Conservation (phyloP, 2,329 filamentous ascomycete genomes). For the Domatiomyces globalis region DNA sequence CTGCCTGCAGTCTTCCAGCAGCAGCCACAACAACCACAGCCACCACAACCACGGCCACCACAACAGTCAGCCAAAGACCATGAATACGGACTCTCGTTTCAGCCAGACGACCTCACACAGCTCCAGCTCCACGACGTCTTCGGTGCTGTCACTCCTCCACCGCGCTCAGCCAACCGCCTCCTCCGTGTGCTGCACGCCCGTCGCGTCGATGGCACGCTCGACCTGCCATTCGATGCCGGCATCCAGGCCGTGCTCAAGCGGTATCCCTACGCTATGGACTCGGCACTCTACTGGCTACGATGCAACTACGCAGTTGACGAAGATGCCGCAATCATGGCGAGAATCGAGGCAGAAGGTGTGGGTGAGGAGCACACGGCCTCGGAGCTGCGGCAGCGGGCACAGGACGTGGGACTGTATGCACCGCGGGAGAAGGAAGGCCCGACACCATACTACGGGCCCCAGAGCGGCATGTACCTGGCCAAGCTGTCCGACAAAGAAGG, state of each 20-base stretch:
- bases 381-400: slow-evolving; percentile 21
- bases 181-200: slow-evolving; percentile 30
- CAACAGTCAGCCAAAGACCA: not conserved
- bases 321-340: slow-evolving; percentile 34
- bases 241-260: slow-evolving; percentile 20
- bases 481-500: slow-evolving; percentile 26
- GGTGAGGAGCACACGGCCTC: slow-evolving; percentile 14
- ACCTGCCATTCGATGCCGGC: slow-evolving; percentile 29
- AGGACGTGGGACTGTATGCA: slow-evolving; percentile 29
- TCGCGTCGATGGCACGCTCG: slow-evolving; percentile 31
- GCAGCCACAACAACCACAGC: not conserved
- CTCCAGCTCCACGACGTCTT: slow-evolving; percentile 11
- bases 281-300: slow-evolving; percentile 29
- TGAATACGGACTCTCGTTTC: slow-evolving; percentile 15
- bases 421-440: slow-evolving; percentile 17
- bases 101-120: slow-evolving; percentile 6
- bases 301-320: slow-evolving; percentile 31
- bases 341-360: slow-evolving; percentile 23
- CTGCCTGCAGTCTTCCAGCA: not conserved
- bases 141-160: slow-evolving; percentile 6
- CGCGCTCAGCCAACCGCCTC: slow-evolving; percentile 12
- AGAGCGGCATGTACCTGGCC: slow-evolving; percentile 31
- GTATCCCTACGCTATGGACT: slow-evolving; percentile 22
- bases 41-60: not conserved
- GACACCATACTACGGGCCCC: slow-evolving; percentile 10